A percentile compares a stretch with the other conserved stretches of the same genome.
phyloP scores from a whole-genome alignment of 2,329 filamentous ascomycete genomes.

The Elsinoe australis region DNA sequence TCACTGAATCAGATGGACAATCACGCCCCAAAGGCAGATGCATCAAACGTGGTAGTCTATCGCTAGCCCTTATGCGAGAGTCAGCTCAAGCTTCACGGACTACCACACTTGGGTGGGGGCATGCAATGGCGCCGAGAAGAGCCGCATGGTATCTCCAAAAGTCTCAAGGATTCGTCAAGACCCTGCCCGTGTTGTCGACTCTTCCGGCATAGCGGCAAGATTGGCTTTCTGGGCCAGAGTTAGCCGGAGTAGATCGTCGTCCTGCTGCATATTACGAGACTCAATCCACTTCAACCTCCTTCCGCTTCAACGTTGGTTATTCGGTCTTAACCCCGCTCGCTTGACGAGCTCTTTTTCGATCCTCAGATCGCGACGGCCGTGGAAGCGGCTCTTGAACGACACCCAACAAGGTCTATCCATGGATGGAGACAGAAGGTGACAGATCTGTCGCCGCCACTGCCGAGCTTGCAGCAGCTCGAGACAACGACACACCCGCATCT shows the following conservation, averaged over 20 bases:
- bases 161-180: conserved; percentile 5
- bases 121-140: conserved; percentile 6
- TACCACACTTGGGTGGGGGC: background rate
- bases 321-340: background rate
- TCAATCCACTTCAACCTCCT: conserved; percentile 11
- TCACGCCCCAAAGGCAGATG: background rate
- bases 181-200: conserved; percentile 11
- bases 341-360: background rate
- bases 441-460: conserved; percentile 3
- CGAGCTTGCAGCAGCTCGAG: conserved; percentile 10
- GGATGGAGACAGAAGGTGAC: conserved; percentile 16
- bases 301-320: conserved; percentile 5
- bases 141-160: conserved; percentile 13
- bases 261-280: conserved; percentile 15
- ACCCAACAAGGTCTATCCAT: conserved; percentile 10
- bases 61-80: conserved; percentile 1
- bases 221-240: conserved; percentile 8
- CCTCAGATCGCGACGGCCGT: background rate
- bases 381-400: conserved; percentile 12
- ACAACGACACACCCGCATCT: conserved; percentile 7
- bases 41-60: background rate
- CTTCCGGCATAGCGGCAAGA: conserved; percentile 1
- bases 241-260: conserved; percentile 5
- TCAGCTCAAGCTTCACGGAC: conserved; percentile 13
- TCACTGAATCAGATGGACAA: conserved; percentile 2